Percentiles rank a stretch among this genome's conserved stretches.
These are phyloP conservation scores for Pseudogymnoascus sp. DNA, from an alignment of 2,329 filamentous ascomycete species.

Conservation along the genomic window DNA sequence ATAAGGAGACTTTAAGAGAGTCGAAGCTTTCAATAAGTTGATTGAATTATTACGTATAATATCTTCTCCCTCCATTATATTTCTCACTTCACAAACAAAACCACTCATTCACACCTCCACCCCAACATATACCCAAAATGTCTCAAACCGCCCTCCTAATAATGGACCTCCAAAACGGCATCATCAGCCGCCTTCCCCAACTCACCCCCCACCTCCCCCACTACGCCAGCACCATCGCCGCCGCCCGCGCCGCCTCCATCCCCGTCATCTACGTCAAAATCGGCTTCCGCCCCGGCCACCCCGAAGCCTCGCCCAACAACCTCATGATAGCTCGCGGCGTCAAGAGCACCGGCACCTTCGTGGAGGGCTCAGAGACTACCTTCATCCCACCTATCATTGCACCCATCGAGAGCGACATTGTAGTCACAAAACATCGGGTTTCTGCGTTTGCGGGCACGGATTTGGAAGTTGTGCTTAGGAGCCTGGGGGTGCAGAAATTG, in stretches of 20 bases:
- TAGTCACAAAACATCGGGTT: constrained; percentile 31
- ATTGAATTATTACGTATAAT: background rate
- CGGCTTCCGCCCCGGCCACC: constrained; percentile 28
- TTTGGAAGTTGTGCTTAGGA: constrained; percentile 30
- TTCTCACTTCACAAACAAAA: background rate
- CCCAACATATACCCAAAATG: background rate
- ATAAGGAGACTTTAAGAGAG: background rate
- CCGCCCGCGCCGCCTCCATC: constrained; percentile 15
- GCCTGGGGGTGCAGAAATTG: constrained; percentile 24
- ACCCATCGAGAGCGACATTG: constrained; percentile 23
- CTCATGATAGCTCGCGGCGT: constrained; percentile 17
- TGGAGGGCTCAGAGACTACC: constrained; percentile 21
- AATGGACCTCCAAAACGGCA: constrained; percentile 31
- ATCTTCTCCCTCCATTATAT: background rate
- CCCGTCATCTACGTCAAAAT: constrained; percentile 30
- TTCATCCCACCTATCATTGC: constrained; percentile 20
- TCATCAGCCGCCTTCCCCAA: constrained; percentile 21
- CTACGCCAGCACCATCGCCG: constrained; percentile 22
- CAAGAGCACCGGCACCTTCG: constrained; percentile 19
- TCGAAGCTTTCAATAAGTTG: background rate
- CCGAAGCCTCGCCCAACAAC: constrained; percentile 27
- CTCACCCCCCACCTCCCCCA: constrained; percentile 21
- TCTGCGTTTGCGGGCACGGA: constrained; percentile 32
- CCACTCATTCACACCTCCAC: no score
- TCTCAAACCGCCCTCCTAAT: constrained; percentile 28